Conservation (phyloP, 2,329 filamentous ascomycete genomes). For the Cercospora brassicicola region DNA sequence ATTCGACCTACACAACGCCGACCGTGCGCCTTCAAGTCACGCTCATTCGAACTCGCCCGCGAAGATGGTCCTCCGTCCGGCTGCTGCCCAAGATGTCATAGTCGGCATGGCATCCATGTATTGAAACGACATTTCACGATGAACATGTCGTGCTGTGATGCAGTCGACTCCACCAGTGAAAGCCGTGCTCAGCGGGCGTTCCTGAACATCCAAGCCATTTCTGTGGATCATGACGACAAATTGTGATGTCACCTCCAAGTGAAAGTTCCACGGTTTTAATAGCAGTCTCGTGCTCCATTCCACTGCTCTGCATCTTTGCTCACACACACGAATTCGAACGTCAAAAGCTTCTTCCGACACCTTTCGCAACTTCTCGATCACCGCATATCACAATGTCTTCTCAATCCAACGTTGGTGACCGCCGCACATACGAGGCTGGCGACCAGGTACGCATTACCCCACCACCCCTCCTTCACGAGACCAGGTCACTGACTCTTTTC, state of each 20-base stretch:
- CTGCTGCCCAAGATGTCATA: neutral
- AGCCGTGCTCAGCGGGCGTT: neutral
- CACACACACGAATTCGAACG: neutral
- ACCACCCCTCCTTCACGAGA: constrained; percentile 1
- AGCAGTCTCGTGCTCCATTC: constrained; percentile 15
- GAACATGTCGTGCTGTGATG: neutral
- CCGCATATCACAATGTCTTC: constrained; percentile 45
- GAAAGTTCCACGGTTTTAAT: constrained; percentile 3
- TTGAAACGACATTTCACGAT: neutral
- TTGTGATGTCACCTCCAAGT: constrained; percentile 6
- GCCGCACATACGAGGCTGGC: constrained; percentile 68
- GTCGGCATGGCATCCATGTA: neutral
- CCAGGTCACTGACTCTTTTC: neutral
- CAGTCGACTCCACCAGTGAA: neutral
- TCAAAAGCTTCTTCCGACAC: neutral
- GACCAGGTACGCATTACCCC: constrained; percentile 57
- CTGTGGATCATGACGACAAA: constrained; percentile 8
- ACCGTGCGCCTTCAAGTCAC: neutral
- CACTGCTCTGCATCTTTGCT: neutral
- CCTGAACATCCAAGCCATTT: constrained; percentile 5
- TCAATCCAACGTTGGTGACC: constrained; percentile 65
- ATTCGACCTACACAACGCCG: neutral
- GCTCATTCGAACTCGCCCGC: neutral
- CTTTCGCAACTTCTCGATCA: neutral
- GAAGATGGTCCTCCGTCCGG: neutral